These are phyloP conservation scores for Protomyces lactucae-debilis DNA, from an alignment of 1,139 yeast species.

Conservation along the genomic window DNA sequence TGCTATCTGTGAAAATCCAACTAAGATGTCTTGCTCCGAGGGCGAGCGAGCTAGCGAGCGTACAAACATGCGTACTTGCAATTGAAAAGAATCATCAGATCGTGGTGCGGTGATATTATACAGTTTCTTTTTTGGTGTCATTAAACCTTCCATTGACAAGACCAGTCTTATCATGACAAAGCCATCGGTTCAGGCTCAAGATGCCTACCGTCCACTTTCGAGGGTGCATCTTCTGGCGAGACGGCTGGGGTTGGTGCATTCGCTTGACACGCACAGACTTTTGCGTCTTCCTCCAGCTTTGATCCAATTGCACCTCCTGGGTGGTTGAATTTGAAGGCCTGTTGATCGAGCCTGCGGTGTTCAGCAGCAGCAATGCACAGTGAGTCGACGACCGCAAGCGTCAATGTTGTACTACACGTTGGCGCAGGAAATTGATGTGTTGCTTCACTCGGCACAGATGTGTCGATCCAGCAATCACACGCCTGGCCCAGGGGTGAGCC, in stretches of 20 bases:
- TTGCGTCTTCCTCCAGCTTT: neutral
- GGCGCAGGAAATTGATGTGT: slow-evolving; percentile 79
- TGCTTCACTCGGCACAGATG: slow-evolving; percentile 52
- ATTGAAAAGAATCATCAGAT: neutral
- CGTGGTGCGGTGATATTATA: neutral
- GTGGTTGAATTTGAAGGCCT: slow-evolving; percentile 56
- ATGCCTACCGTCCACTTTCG: neutral
- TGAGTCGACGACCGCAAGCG: slow-evolving; percentile 74
- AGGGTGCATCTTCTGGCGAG: neutral
- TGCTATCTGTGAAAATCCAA: too few relatives aligned
- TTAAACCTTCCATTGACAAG: neutral
- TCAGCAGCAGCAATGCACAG: slow-evolving; percentile 37
- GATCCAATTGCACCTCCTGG: slow-evolving; percentile 87
- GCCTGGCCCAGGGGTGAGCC: slow-evolving; percentile 47
- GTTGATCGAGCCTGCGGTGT: slow-evolving; percentile 32
- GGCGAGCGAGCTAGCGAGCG: neutral
- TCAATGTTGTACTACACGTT: slow-evolving; percentile 73
- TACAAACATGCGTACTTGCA: neutral
- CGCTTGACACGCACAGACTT: neutral
- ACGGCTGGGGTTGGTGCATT: neutral
- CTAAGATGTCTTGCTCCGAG: too few relatives aligned
- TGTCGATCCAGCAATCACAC: slow-evolving; percentile 54
- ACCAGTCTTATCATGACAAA: neutral
- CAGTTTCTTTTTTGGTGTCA: neutral
- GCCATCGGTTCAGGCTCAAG: neutral